phyloP scores from a whole-genome alignment of 2,329 filamentous ascomycete genomes.

The Thelonectria discophora region DNA sequence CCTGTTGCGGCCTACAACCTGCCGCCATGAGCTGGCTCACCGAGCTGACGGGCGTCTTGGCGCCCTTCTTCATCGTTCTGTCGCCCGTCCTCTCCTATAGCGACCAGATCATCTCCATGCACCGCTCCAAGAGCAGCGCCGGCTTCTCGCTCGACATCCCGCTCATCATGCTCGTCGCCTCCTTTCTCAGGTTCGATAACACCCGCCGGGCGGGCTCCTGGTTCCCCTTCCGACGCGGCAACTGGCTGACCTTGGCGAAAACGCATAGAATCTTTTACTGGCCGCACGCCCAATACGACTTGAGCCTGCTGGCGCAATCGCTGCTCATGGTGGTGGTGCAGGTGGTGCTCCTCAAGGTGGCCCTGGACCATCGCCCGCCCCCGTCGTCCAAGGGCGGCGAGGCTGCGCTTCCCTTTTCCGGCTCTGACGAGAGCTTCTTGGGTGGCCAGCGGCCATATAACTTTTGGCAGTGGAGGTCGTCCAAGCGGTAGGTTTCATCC shows the following conservation, averaged over 20 bases:
- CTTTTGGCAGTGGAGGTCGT: constrained; percentile 84
- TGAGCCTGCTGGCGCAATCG: constrained; percentile 69
- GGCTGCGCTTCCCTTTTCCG: constrained; percentile 69
- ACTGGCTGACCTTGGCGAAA: too few relatives aligned
- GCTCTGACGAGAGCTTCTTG: constrained; percentile 51
- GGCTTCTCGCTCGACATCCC: constrained; percentile 77
- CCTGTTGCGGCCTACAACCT: constrained; percentile 54
- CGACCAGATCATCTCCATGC: constrained; percentile 73
- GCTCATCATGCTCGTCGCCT: constrained; percentile 76
- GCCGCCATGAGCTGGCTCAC: constrained; percentile 36
- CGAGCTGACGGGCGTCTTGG: constrained; percentile 60
- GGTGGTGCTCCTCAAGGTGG: constrained; percentile 70
- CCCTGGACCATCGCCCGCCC: constrained; percentile 71
- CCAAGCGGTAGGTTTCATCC: constrained; percentile 68
- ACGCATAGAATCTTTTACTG: constrained; percentile 78
- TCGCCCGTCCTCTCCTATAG: constrained; percentile 72
- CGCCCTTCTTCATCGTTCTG: constrained; percentile 69
- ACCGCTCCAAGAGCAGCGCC: constrained; percentile 69
- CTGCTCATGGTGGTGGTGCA: constrained; percentile 73
- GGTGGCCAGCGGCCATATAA: constrained; percentile 70
- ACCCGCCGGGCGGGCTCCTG: too few relatives aligned
- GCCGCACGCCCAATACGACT: constrained; percentile 72
- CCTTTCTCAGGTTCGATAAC: constrained; percentile 69
- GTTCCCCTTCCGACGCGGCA: too few relatives aligned
- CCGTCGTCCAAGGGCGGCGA: constrained; percentile 69